A percentile compares a stretch with the other conserved stretches of the same genome.
phyloP scores from a whole-genome alignment of 2,329 filamentous ascomycete species.

The Trichoderma afroharzianum region DNA sequence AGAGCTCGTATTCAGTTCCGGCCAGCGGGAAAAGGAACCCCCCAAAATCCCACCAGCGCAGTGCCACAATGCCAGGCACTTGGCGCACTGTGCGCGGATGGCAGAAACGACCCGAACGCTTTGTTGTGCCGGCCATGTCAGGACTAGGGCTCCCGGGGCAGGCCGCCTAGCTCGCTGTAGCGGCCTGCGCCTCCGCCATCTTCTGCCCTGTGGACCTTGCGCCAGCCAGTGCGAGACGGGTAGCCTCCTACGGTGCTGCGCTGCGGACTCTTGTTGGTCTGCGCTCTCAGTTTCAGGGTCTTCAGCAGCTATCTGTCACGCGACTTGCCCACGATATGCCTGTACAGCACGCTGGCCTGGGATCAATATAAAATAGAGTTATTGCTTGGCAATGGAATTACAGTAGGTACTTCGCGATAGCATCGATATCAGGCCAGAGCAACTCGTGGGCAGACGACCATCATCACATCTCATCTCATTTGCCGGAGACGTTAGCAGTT shows the following conservation, averaged over 20 bases:
- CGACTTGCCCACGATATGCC: neutral
- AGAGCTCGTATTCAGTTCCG: conserved; percentile 16
- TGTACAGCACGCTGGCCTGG: neutral
- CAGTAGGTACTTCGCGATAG: neutral
- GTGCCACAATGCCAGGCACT: neutral
- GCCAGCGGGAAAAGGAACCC: neutral
- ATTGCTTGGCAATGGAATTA: neutral
- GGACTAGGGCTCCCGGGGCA: conserved; percentile 13
- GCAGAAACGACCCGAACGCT: conserved; percentile 8
- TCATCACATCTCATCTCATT: neutral
- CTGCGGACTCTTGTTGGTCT: neutral
- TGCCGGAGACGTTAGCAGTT: neutral
- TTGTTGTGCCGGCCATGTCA: neutral
- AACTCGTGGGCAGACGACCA: neutral
- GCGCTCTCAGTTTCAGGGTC: neutral
- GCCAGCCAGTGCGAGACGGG: neutral
- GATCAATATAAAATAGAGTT: neutral
- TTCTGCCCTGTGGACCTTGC: conserved; percentile 4
- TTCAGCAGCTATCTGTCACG: neutral
- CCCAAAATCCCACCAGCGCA: neutral
- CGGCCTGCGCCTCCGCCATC: conserved; percentile 13
- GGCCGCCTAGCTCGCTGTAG: conserved; percentile 8
- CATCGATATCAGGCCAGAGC: neutral
- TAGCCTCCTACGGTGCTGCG: neutral
- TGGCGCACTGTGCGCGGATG: neutral